These are phyloP conservation scores for Flaveria robusta DNA, from an alignment of 129 eudicot species.

Conservation along the genomic window DNA sequence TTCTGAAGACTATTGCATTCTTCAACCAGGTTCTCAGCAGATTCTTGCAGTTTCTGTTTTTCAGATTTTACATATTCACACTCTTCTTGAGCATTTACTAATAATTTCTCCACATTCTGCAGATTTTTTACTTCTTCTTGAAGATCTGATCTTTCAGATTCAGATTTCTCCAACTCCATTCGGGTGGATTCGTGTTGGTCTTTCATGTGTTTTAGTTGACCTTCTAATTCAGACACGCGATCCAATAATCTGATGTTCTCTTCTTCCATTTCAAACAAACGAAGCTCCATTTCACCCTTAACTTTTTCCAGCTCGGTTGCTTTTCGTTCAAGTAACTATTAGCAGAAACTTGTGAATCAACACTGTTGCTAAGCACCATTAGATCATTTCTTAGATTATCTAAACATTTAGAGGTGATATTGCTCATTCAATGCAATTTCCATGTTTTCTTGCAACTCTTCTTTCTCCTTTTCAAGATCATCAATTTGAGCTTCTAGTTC, in stretches of 20 bases:
- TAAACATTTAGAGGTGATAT: constrained; percentile 54
- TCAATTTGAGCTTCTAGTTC: constrained; percentile 44
- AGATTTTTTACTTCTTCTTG: constrained; percentile 51
- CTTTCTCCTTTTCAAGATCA: constrained; percentile 47
- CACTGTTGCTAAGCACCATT: constrained; percentile 47
- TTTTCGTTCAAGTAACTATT: constrained; percentile 53
- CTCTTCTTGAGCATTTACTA: constrained; percentile 50
- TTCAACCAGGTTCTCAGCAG: constrained; percentile 45
- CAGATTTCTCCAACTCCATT: constrained; percentile 42
- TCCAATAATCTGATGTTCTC: constrained; percentile 48
- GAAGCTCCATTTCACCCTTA: constrained; percentile 49
- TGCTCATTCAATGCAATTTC: constrained; percentile 50
- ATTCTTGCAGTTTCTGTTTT: constrained; percentile 52
- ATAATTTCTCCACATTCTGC: constrained; percentile 35
- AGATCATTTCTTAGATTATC: constrained; percentile 56
- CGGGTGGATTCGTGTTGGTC: constrained; percentile 36
- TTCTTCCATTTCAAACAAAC: constrained; percentile 48
- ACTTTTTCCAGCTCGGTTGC: constrained; percentile 46
- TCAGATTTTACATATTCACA: constrained; percentile 46
- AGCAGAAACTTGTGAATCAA: constrained; percentile 62
- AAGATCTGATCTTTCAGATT: constrained; percentile 43
- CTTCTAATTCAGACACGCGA: constrained; percentile 42
- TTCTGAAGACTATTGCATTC: constrained; percentile 50
- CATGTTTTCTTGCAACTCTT: constrained; percentile 55
- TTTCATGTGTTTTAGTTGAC: constrained; percentile 40